Evolutionary conservation across 139 green algal species (phyloP), one percentile per base, ranked within the genome.

Genomic region (Coelastrella sp.): DNA sequence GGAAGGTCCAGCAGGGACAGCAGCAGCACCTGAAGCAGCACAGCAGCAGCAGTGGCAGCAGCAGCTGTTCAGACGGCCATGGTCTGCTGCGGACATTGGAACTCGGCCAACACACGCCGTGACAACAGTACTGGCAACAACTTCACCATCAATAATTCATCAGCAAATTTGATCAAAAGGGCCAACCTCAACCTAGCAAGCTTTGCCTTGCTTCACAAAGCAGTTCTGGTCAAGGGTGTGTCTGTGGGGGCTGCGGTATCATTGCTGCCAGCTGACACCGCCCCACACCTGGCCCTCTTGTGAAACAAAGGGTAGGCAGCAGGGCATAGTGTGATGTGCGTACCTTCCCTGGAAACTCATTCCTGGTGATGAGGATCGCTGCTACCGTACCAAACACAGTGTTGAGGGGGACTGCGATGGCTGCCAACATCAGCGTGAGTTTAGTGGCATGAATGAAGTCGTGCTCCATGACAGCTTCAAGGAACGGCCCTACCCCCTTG

Each of bases 1-100:
- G 97, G 97, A 68, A 99, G 87, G 93, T 99, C 97, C 72, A 99
- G 94, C 73, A 98, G 78, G 1, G 92, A 95, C 63, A 98, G 92
- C 65, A 97, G 81, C 24, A 98, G 89, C 22, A 95, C 90, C 93
- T 95, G 81, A 61, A 72, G 20, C 63, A 76, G 25, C 81, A 78
- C 63, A 87, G 24, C 61, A 61, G 59, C 24, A 27, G 72, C 78
- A 84, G 59, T n/a, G 8, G n/a, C 27, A 82, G 61, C 76, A 82
- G 27, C 73, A 78, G 35, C 35, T 73, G 65, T 73, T 1, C 1
- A 49, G 35, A 49, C 35, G 35, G 35, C 35, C 35, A 49, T 49
- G 35, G 35, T 3, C 35, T 49, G 35, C 35, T 49, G 35, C 1
- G 35, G 35, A 3, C 35, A 49, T 3, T 49, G 35, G 35, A 49